phyloP scores from a whole-genome alignment of 164 flowering plant genomes.

The Kingdonia uniflora region DNA sequence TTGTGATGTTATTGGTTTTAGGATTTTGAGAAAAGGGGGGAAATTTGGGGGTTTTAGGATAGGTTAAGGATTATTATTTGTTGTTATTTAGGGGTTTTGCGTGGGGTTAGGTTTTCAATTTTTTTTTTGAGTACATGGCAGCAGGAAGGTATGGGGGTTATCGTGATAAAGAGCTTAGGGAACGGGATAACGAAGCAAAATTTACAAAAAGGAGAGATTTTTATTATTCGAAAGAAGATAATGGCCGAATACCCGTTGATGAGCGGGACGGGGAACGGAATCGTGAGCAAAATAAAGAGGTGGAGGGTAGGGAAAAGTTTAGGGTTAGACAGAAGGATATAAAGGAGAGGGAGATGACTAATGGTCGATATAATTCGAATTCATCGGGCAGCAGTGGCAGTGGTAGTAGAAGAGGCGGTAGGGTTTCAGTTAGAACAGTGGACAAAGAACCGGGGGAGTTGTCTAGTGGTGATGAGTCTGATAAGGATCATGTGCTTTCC shows the following conservation, averaged over 20 bases:
- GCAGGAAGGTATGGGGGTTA: constrained; percentile 35
- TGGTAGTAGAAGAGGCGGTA: constrained; percentile 27
- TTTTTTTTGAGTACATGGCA: constrained; percentile 39
- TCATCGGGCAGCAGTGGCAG: constrained; percentile 44
- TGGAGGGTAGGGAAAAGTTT: constrained; percentile 18
- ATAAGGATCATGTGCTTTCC: constrained; percentile 37
- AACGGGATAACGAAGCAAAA: constrained; percentile 34
- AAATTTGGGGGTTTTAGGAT: too few relatives aligned
- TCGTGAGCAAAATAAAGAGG: constrained; percentile 8
- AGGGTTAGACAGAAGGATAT: constrained; percentile 36
- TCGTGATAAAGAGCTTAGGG: constrained; percentile 17
- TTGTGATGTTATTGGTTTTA: too few relatives aligned
- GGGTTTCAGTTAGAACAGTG: constrained; percentile 20
- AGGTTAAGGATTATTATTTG: too few relatives aligned
- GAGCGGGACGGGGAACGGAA: constrained; percentile 18
- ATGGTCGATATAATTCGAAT: constrained; percentile 34
- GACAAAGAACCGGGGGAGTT: constrained; percentile 91
- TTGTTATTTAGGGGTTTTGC: too few relatives aligned
- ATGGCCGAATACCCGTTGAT: constrained; percentile 21
- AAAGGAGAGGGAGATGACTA: constrained; percentile 30
- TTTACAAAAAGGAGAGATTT: constrained; percentile 27
- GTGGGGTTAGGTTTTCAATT: too few relatives aligned
- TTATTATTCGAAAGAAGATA: constrained; percentile 32
- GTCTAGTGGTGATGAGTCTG: constrained; percentile 89
- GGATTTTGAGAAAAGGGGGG: too few relatives aligned